Conservation (phyloP, 768 basidiomycete species). For the Xerocomus brunneocitrinus region DNA sequence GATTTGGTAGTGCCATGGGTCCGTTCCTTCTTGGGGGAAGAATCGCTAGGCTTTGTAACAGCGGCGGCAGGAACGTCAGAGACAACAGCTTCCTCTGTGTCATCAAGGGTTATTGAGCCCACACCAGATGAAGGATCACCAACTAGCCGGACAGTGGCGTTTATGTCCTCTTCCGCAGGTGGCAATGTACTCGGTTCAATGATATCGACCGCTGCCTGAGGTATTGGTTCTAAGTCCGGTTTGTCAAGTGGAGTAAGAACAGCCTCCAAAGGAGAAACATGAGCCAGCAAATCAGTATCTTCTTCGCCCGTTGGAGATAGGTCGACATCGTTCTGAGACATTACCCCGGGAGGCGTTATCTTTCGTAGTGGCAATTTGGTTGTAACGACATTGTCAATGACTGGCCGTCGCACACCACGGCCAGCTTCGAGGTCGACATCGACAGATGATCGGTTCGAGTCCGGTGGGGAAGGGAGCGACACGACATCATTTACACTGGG, state of each 20-base stretch:
- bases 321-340: conserved; percentile 15
- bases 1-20: conserved; percentile 51
- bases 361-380: conserved; percentile 11
- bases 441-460: conserved; percentile 38
- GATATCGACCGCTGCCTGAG: conserved; percentile 2
- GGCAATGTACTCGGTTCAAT: conserved; percentile 8
- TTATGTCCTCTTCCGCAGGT: conserved; percentile 18
- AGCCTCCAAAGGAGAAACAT: conserved; percentile 36
- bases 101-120: conserved; percentile 30
- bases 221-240: conserved; percentile 3
- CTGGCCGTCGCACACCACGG: conserved; percentile 36
- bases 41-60: conserved; percentile 31
- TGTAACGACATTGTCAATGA: conserved; percentile 10
- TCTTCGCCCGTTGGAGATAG: conserved; percentile 21
- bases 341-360: conserved; percentile 6
- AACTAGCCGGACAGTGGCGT: conserved; percentile 53
- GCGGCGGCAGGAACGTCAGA: conserved; percentile 37
- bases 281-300: conserved; percentile 50
- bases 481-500: conserved; percentile 62
- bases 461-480: conserved; percentile 40
- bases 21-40: conserved; percentile 27
- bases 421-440: conserved; percentile 38
- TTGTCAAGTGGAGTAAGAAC: conserved; percentile 24
- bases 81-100: conserved; percentile 29
- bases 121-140: conserved; percentile 41